These are phyloP conservation scores for Cardamine occulta DNA, from an alignment of 345 rosid genomes.

Conservation along the genomic window DNA sequence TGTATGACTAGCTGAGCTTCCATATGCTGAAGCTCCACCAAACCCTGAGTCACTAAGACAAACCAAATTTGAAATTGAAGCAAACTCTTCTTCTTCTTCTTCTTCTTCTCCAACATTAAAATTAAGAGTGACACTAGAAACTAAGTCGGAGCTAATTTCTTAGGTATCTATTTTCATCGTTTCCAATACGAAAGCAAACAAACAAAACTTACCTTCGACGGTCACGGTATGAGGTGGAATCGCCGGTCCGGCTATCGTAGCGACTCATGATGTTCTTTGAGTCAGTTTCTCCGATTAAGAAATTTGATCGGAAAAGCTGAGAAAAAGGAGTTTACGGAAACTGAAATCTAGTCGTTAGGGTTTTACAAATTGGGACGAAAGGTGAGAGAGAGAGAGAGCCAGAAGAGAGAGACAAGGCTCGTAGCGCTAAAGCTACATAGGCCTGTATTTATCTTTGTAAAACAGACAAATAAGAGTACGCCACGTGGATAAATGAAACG, in stretches of 20 bases:
- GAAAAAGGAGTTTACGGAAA: not conserved
- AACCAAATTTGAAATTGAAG: slow-evolving; percentile 33
- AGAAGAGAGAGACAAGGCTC: slow-evolving; percentile 2
- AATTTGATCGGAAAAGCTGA: not conserved
- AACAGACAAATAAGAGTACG: not conserved
- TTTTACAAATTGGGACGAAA: slow-evolving; percentile 38
- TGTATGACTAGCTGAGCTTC: slow-evolving; percentile 55
- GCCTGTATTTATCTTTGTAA: not conserved
- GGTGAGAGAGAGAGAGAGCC: not conserved
- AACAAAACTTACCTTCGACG: slow-evolving; percentile 67
- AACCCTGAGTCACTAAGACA: slow-evolving; percentile 84
- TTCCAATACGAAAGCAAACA: not conserved
- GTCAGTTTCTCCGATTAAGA: slow-evolving; percentile 12
- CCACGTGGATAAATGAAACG: slow-evolving; percentile 31
- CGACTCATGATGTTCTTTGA: slow-evolving; percentile 71
- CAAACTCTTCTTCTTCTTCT: slow-evolving; percentile 2
- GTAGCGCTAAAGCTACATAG: slow-evolving; percentile 21
- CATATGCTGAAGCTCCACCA: slow-evolving; percentile 77
- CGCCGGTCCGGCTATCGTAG: slow-evolving; percentile 89
- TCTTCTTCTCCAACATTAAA: slow-evolving; percentile 12
- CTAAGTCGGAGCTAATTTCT: not conserved
- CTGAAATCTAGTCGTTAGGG: slow-evolving; percentile 43
- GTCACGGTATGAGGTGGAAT: slow-evolving; percentile 92
- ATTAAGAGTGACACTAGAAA: too few species aligned
- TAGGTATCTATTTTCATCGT: not conserved